phyloP scores from a whole-genome alignment of 2,329 filamentous ascomycete species.

The Orbilia quercus region DNA sequence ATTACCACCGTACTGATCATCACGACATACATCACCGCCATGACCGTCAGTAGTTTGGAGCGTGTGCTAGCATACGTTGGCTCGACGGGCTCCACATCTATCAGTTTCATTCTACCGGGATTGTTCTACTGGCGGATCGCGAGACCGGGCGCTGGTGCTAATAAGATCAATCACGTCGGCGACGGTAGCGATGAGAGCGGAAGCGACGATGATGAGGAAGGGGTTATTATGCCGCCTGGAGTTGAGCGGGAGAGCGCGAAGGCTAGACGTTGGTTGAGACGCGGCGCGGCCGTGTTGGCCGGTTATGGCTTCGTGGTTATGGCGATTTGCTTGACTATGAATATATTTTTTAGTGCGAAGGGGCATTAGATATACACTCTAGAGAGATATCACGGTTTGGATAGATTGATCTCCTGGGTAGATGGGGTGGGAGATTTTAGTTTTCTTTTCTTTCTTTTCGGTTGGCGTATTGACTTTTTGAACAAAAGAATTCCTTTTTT shows the following conservation, averaged over 20 bases:
- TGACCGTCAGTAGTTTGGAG: slow-evolving; percentile 89
- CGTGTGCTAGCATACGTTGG: slow-evolving; percentile 95
- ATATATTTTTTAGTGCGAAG: slow-evolving; percentile 75
- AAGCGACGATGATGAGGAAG: slow-evolving; percentile 64
- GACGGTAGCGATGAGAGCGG: slow-evolving; percentile 71
- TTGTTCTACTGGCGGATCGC: slow-evolving; percentile 99
- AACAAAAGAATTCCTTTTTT: slow-evolving; percentile 8
- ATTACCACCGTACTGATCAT: slow-evolving; percentile 89
- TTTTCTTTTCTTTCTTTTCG: background rate
- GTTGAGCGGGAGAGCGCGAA: slow-evolving; percentile 71
- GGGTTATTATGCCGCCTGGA: slow-evolving; percentile 67
- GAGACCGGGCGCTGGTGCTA: slow-evolving; percentile 85
- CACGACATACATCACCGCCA: slow-evolving; percentile 84
- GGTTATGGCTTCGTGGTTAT: slow-evolving; percentile 89
- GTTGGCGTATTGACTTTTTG: slow-evolving; percentile 5
- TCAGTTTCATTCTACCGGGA: slow-evolving; percentile 95
- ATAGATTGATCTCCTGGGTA: background rate
- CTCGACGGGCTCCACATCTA: slow-evolving; percentile 91
- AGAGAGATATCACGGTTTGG: too few species aligned
- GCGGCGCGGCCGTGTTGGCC: slow-evolving; percentile 78
- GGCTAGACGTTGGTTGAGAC: slow-evolving; percentile 74
- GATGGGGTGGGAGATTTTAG: background rate
- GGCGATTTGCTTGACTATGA: slow-evolving; percentile 85
- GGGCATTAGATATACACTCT: slow-evolving; percentile 2
- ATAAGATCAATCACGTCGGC: slow-evolving; percentile 89